Evolutionary conservation across 352 stramenopile species (phyloP).

Genomic region (Phytopythium chamaehyphon): DNA sequence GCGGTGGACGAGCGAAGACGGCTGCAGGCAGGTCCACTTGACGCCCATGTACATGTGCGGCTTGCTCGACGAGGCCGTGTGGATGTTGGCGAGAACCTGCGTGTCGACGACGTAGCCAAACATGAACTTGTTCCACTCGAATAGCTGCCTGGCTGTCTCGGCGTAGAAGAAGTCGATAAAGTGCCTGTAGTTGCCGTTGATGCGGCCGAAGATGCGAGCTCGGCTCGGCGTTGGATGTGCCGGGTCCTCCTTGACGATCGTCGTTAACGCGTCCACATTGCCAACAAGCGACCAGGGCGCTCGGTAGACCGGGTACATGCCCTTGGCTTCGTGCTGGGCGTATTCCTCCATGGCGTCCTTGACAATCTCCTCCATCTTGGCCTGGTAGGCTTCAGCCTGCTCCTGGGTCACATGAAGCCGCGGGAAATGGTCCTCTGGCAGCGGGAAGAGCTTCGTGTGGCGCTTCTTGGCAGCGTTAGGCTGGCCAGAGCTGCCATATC

Average conservation of each 20-base stretch:
- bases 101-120: slow-evolving; percentile 59
- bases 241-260: slow-evolving; percentile 32
- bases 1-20: slow-evolving; percentile 54
- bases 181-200: slow-evolving; percentile 58
- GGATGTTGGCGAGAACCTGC: slow-evolving; percentile 66
- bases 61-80: slow-evolving; percentile 40
- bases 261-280: slow-evolving; percentile 32
- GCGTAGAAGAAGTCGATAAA: slow-evolving; percentile 73
- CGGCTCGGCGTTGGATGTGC: slow-evolving; percentile 7
- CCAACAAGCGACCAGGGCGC: slow-evolving; percentile 29
- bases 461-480: not conserved
- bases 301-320: slow-evolving; percentile 26
- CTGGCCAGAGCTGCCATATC: not conserved
- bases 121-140: slow-evolving; percentile 70
- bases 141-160: slow-evolving; percentile 44
- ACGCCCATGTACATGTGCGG: slow-evolving; percentile 67
- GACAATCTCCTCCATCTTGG: slow-evolving; percentile 34
- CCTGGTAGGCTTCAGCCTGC: slow-evolving; percentile 27
- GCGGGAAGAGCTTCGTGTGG: slow-evolving; percentile 25
- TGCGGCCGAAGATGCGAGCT: slow-evolving; percentile 49
- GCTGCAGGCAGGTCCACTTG: slow-evolving; percentile 74
- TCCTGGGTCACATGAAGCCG: slow-evolving; percentile 22
- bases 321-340: slow-evolving; percentile 37
- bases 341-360: slow-evolving; percentile 40
- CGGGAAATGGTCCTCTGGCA: slow-evolving; percentile 39